phyloP scores from a whole-genome alignment of 129 eudicot genomes.

The Deinandra increscens region DNA sequence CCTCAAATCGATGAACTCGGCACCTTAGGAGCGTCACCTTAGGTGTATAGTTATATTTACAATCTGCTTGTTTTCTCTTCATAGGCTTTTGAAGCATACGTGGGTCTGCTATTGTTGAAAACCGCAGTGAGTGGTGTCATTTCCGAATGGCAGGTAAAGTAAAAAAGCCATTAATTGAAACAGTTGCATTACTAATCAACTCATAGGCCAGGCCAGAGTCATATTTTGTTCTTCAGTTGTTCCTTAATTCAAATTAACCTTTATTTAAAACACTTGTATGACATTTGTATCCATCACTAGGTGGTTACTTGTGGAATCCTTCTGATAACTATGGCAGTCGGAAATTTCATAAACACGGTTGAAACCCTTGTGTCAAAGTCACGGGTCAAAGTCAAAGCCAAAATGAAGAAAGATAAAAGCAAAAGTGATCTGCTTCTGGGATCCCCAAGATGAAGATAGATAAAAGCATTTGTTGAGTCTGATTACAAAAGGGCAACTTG shows the following conservation, averaged over 20 bases:
- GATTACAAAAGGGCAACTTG: neutral
- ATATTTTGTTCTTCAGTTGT: neutral
- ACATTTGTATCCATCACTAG: constrained; percentile 29
- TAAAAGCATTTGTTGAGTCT: neutral
- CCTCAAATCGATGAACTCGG: too few relatives aligned
- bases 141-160: constrained; percentile 92
- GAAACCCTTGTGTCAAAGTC: constrained; percentile 74
- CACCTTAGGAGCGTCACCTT: too few relatives aligned
- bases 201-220: neutral
- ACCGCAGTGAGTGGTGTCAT: constrained; percentile 66
- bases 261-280: neutral
- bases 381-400: constrained; percentile 82
- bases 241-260: neutral
- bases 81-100: constrained; percentile 93
- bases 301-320: constrained; percentile 80
- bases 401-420: constrained; percentile 66
- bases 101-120: constrained; percentile 75
- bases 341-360: constrained; percentile 81
- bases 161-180: neutral
- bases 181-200: neutral
- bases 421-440: constrained; percentile 45
- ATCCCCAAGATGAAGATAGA: constrained; percentile 11
- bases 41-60: too few relatives aligned
- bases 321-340: constrained; percentile 85
- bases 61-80: constrained; percentile 8